Percentiles rank a stretch among this genome's conserved stretches.
Evolutionary conservation across 2,329 filamentous ascomycete genomes (phyloP).

Genomic region (Aureobasidium sp.): DNA sequence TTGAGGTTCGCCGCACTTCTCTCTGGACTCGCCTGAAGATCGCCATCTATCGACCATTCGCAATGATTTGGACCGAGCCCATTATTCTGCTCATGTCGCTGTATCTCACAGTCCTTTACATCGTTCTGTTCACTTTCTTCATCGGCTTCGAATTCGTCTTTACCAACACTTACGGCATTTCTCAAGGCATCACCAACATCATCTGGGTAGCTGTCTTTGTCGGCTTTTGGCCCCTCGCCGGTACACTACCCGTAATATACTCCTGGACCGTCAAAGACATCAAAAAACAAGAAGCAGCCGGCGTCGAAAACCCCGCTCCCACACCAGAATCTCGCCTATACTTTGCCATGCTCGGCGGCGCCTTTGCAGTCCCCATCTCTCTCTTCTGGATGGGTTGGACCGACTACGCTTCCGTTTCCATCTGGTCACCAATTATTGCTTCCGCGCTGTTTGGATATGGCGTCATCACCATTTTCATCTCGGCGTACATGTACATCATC

Average conservation of each 20-base stretch:
- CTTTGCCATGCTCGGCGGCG: slow-evolving; percentile 39
- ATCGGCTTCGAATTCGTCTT: slow-evolving; percentile 48
- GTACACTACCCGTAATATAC: slow-evolving; percentile 14
- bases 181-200: slow-evolving; percentile 37
- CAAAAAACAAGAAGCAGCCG: slow-evolving; percentile 12
- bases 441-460: slow-evolving; percentile 40
- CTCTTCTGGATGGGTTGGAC: slow-evolving; percentile 44
- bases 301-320: slow-evolving; percentile 7
- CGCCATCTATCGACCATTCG: slow-evolving; percentile 20
- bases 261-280: slow-evolving; percentile 16
- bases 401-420: slow-evolving; percentile 31
- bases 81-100: slow-evolving; percentile 43
- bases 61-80: slow-evolving; percentile 30
- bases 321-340: slow-evolving; percentile 36
- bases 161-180: slow-evolving; percentile 36
- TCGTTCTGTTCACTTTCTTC: slow-evolving; percentile 49
- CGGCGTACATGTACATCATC: slow-evolving; percentile 31
- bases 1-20: slow-evolving; percentile 20
- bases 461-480: slow-evolving; percentile 41
- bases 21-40: slow-evolving; percentile 18
- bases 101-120: slow-evolving; percentile 49
- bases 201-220: slow-evolving; percentile 41
- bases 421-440: slow-evolving; percentile 42
- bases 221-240: slow-evolving; percentile 27
- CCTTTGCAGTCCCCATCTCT: slow-evolving; percentile 37